Conservation (phyloP, 352 stramenopile genomes). For the Sclerospora graminicola region DNA sequence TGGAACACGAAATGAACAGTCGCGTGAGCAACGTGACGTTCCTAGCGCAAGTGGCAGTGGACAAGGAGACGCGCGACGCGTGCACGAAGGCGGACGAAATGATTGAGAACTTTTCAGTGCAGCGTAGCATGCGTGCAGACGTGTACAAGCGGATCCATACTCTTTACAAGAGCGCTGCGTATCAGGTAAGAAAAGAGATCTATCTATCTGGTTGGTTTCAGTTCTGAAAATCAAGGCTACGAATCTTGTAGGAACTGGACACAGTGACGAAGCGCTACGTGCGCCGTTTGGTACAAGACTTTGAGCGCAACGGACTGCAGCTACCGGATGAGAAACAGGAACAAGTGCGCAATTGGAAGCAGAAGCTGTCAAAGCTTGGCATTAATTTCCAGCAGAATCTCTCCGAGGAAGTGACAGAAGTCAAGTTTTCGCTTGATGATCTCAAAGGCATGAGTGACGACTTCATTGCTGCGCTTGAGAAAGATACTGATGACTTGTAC, state of each 20-base stretch:
- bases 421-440: slow-evolving; percentile 64
- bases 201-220: not conserved
- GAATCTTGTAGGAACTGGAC: slow-evolving; percentile 28
- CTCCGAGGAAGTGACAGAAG: slow-evolving; percentile 73
- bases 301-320: slow-evolving; percentile 81
- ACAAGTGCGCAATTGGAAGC: slow-evolving; percentile 72
- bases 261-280: slow-evolving; percentile 69
- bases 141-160: slow-evolving; percentile 71
- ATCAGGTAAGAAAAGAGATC: slow-evolving; percentile 20
- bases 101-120: slow-evolving; percentile 69
- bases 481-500: slow-evolving; percentile 60
- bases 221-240: not conserved
- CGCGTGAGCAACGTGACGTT: slow-evolving; percentile 81
- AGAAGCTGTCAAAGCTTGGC: slow-evolving; percentile 78
- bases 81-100: slow-evolving; percentile 70
- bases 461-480: slow-evolving; percentile 63
- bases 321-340: slow-evolving; percentile 52
- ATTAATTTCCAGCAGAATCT: slow-evolving; percentile 84
- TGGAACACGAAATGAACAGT: slow-evolving; percentile 80
- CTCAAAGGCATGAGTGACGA: slow-evolving; percentile 73
- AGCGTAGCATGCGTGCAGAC: slow-evolving; percentile 71
- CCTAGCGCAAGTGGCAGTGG: slow-evolving; percentile 60
- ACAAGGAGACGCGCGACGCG: slow-evolving; percentile 63
- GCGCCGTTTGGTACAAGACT: slow-evolving; percentile 61
- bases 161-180: slow-evolving; percentile 36